Evolutionary conservation across 257 asterid species (phyloP), one percentile per base, ranked within the genome.

Genomic region (Thymus quinquecostatus): DNA sequence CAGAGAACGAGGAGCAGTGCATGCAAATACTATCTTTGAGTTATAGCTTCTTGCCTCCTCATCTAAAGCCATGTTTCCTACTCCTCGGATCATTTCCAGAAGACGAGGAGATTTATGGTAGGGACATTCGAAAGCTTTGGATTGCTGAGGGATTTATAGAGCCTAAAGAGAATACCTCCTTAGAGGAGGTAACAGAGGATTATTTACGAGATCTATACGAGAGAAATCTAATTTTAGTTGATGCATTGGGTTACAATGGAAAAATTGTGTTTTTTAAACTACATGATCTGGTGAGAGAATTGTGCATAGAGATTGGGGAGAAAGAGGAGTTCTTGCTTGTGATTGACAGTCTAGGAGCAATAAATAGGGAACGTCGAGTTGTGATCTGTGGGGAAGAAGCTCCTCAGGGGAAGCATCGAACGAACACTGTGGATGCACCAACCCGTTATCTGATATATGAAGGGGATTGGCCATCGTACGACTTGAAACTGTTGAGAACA

Each of bases 51-150:
- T 34, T 60, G 66, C 66, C 50, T 38, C 33, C 6, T 60, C 33
- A 3, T 60, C 66, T 60, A 8, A 60, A 60, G n/a, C 66, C 66
- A 0, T 60, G 66, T 38, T 60, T 60, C 33, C 49, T 60, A 7
- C 29, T n/a, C 2, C 2, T 60, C 0, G 66, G 50, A 8, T 8
- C 10, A 14, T 60, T 38, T 60, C 33, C 49, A 7, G 33, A 21
- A 38, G 66, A 14, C 38, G 2, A 14, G 3, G 0, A 1, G 2
- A 60, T 60, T 8, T 1, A 0, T 1, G n/a, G 27, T 32, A 0
- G 8, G n/a, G 34, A 38, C 0, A 0, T 60, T 8, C 0, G 4
- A n/a, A 8, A 38, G 0, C 62, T 56, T 29, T 56, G 62, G 62
- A 56, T 56, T 56, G 2, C 40, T 56, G 62, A 56, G 21, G 62